Base-by-base conservation (phyloP, 257 asterid genomes). In the Nicotiana knightiana region DNA sequence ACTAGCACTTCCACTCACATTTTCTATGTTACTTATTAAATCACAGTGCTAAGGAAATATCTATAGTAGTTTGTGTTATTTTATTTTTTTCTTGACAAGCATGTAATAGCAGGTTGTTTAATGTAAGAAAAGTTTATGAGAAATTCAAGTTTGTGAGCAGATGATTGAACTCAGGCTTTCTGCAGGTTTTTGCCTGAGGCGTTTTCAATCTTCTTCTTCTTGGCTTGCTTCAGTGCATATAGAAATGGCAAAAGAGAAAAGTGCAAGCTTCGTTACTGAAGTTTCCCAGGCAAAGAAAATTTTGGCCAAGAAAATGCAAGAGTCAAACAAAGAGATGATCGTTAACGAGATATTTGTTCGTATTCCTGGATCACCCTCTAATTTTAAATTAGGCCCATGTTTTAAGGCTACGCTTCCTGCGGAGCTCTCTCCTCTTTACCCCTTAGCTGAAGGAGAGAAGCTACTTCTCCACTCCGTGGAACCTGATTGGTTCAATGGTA, bases 381-480 rank as follows among this genome's bases (percentile, higher is more conserved):
- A 67, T 4, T 28, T 5, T 21, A 67, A 11, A 53, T 51, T 81
- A 81, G 83, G 83, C 6, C 83, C 83, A 7, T 81, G 83, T 35
- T 81, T 81, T 65, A 81, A 67, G 83, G 32, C 48, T 55, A 11
- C 18, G 5, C 9, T 81, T 3, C 3, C 79, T n/a, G 17, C 18
- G 8, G 78, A 81, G 39, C 67, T 81, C n/a, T 65, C 79, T 51
- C 53, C 53, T 26, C 62, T 66, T 81, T 81, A 81, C 78, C 83
- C 83, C 6, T 54, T 81, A 39, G 79, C 78, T 26, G 54, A 81
- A 81, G 83, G 83, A 35, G 83, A 67, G 37, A 81, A 48, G 83
- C 79, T 81, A 16, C 63, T 81, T 58, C 24, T 63, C 26, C 83
- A 64, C 67, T 53, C 83, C 2, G 54, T 28, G 0, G 79, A 67